phyloP scores from a whole-genome alignment of 2,329 filamentous ascomycete genomes.

The Sarocladiaceae sp. region DNA sequence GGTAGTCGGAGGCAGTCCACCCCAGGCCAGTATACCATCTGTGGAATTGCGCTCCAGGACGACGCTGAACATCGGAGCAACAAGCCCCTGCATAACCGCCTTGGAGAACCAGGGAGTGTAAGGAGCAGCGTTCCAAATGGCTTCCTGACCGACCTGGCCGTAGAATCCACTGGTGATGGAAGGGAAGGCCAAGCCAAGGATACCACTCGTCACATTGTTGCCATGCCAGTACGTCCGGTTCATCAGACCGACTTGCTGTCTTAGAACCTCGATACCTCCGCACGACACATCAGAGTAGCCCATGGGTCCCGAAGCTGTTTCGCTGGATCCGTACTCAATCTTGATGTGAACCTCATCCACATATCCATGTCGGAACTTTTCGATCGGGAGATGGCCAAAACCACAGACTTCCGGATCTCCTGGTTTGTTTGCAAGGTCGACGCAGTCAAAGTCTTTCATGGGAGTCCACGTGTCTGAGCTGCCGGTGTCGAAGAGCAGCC shows the following conservation, averaged over 20 bases:
- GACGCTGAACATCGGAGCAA: constrained; percentile 41
- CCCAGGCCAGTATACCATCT: constrained; percentile 39
- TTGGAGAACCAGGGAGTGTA: constrained; percentile 45
- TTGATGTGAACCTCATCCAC: constrained; percentile 38
- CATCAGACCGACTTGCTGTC: constrained; percentile 42
- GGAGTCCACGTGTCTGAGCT: constrained; percentile 47
- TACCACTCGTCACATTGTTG: constrained; percentile 44
- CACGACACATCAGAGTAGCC: constrained; percentile 39
- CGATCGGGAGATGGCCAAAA: constrained; percentile 33
- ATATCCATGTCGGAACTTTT: constrained; percentile 32
- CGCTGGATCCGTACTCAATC: constrained; percentile 42
- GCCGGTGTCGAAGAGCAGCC: constrained; percentile 43
- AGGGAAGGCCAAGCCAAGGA: constrained; percentile 45
- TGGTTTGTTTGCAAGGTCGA: constrained; percentile 25
- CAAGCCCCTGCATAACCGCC: constrained; percentile 38
- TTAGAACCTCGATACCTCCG: constrained; percentile 35
- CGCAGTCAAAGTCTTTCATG: constrained; percentile 34
- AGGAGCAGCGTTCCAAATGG: constrained; percentile 29
- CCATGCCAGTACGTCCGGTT: constrained; percentile 45
- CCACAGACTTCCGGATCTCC: constrained; percentile 28
- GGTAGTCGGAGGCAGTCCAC: constrained; percentile 33
- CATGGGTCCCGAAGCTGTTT: constrained; percentile 40
- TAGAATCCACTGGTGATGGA: constrained; percentile 42
- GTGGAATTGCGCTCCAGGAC: constrained; percentile 41
- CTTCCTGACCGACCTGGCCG: constrained; percentile 31